phyloP scores from a whole-genome alignment of 1,284 basidiomycete genomes.

The Albatrellus sp. region DNA sequence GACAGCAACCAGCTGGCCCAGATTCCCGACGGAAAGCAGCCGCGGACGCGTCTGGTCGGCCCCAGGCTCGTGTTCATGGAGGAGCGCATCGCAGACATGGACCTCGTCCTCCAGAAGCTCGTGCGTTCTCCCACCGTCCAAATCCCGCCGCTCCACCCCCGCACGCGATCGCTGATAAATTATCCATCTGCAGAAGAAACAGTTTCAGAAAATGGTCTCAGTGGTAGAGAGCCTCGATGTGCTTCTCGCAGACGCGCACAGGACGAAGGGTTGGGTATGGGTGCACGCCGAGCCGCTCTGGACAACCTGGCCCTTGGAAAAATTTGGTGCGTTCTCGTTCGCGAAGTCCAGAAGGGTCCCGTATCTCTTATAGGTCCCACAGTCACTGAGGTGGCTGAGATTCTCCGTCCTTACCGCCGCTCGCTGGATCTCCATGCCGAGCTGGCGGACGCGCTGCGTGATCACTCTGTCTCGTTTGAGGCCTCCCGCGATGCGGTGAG shows the following conservation, averaged over 20 bases:
- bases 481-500: slow-evolving; percentile 44
- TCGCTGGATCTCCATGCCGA: slow-evolving; percentile 46
- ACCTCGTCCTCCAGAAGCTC: slow-evolving; percentile 46
- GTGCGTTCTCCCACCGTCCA: slow-evolving; percentile 31
- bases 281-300: slow-evolving; percentile 57
- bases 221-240: slow-evolving; percentile 52
- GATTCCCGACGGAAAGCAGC: slow-evolving; percentile 36
- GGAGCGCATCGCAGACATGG: slow-evolving; percentile 43
- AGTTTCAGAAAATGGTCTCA: slow-evolving; percentile 48
- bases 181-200: slow-evolving; percentile 38
- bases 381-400: slow-evolving; percentile 45
- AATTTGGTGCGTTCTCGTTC: slow-evolving; percentile 41
- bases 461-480: slow-evolving; percentile 56
- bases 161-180: neutral
- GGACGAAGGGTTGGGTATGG: slow-evolving; percentile 57
- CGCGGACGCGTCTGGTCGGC: slow-evolving; percentile 41
- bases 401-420: slow-evolving; percentile 56
- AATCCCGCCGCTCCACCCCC: neutral
- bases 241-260: slow-evolving; percentile 54
- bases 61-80: slow-evolving; percentile 62
- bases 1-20: slow-evolving; percentile 50
- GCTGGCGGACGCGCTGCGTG: slow-evolving; percentile 44
- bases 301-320: slow-evolving; percentile 69
- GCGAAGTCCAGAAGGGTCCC: neutral
- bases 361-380: neutral